phyloP scores from a whole-genome alignment of 495 filamentous ascomycete genomes.

The Diplogelasinospora grovesii region DNA sequence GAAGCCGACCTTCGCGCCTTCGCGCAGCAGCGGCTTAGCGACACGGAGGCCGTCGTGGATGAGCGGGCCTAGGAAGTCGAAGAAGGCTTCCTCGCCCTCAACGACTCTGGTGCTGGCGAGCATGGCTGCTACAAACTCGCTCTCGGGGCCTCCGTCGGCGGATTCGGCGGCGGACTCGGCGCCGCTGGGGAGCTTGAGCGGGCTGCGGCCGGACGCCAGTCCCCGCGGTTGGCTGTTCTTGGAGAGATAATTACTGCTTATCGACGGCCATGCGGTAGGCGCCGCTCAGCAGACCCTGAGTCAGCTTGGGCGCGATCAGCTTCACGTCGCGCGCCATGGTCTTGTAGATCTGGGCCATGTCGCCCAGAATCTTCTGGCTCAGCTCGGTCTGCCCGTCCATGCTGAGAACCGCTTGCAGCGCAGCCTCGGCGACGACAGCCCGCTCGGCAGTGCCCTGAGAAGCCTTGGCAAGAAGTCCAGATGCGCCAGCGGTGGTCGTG shows the following conservation, averaged over 20 bases:
- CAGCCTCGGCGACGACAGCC: slow-evolving; percentile 18
- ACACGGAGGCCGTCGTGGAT: slow-evolving; percentile 3
- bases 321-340: slow-evolving; percentile 8
- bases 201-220: not conserved
- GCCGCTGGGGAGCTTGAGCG: not conserved
- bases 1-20: not conserved
- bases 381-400: slow-evolving; percentile 4
- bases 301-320: slow-evolving; percentile 9
- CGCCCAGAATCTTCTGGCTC: slow-evolving; percentile 5
- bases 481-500: not conserved
- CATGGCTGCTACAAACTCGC: not conserved
- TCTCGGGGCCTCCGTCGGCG: no score
- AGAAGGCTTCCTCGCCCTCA: slow-evolving; percentile 6
- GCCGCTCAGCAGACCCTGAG: slow-evolving; percentile 9
- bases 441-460: slow-evolving; percentile 7
- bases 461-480: not conserved
- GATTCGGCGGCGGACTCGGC: no score
- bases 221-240: not conserved
- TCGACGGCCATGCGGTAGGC: slow-evolving; percentile 12
- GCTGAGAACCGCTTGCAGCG: slow-evolving; percentile 16
- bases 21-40: slow-evolving; percentile 6
- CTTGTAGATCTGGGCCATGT: slow-evolving; percentile 10
- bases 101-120: slow-evolving; percentile 2
- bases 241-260: not conserved
- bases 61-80: slow-evolving; percentile 5